A percentile compares a stretch with the other conserved stretches of the same genome.
phyloP scores from a whole-genome alignment of 116 monocot species.

The Posidonia oceanica region DNA sequence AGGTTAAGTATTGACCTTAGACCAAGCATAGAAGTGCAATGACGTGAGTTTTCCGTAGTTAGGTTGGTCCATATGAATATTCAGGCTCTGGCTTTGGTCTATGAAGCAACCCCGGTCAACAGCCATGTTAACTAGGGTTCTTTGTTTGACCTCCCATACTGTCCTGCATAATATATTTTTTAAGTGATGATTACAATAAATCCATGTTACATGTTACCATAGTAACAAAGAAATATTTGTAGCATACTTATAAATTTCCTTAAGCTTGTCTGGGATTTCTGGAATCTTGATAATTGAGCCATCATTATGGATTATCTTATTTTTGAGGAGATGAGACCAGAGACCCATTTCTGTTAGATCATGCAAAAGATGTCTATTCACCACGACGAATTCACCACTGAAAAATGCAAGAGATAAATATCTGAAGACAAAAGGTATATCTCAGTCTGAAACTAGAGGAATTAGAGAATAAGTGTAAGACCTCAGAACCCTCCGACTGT shows the following conservation, averaged over 20 bases:
- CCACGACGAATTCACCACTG: conserved; percentile 91
- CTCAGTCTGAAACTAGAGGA: background rate
- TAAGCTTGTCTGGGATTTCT: conserved; percentile 69
- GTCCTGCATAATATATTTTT: conserved; percentile 26
- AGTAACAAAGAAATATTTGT: background rate
- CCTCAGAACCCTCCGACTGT: conserved; percentile 84
- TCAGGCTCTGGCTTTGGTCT: conserved; percentile 87
- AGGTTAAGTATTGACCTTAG: conserved; percentile 36
- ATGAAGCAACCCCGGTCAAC: conserved; percentile 81
- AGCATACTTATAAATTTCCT: conserved; percentile 78
- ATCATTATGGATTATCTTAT: conserved; percentile 66
- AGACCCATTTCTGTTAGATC: conserved; percentile 84
- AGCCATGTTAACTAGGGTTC: conserved; percentile 85
- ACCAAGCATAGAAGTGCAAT: conserved; percentile 91
- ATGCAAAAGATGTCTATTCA: conserved; percentile 88
- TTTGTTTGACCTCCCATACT: conserved; percentile 93
- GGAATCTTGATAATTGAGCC: conserved; percentile 68
- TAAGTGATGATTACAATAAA: background rate
- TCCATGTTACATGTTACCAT: background rate
- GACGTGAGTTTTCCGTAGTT: conserved; percentile 88
- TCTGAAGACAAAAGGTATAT: background rate
- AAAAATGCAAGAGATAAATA: background rate
- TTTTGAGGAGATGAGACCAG: conserved; percentile 63
- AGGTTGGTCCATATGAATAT: conserved; percentile 89
- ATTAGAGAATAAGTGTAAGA: conserved; percentile 3